Evolutionary conservation across 1,139 yeast species (phyloP).

Genomic region (Taphrina communis): DNA sequence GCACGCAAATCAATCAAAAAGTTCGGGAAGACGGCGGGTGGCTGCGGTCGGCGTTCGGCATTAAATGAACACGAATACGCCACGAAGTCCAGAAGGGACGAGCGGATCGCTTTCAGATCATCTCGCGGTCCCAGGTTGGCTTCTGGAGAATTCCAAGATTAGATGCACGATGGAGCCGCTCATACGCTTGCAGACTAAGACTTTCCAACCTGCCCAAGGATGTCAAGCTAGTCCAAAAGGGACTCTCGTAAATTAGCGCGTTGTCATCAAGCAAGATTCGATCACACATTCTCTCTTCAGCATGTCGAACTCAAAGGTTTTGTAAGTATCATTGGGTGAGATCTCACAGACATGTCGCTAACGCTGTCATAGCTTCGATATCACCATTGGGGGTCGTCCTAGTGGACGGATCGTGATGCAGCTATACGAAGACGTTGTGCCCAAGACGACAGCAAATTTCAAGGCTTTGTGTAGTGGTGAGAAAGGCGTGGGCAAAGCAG

Average conservation of each 20-base stretch:
- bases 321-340: not conserved
- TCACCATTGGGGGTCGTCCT: conserved; percentile 64
- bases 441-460: conserved; percentile 93
- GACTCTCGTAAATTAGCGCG: no score
- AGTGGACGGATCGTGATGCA: conserved; percentile 75
- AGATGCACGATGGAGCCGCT: conserved; percentile 13
- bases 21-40: not conserved
- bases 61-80: not conserved
- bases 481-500: conserved; percentile 78
- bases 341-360: not conserved
- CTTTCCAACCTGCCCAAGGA: no score
- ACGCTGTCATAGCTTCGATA: conserved; percentile 57
- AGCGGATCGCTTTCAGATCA: no score
- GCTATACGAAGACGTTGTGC: conserved; percentile 60
- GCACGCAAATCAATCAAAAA: not conserved
- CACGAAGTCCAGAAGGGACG: no score
- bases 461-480: conserved; percentile 90
- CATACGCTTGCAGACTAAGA: no score
- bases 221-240: no score
- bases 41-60: conserved; percentile 1
- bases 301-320: conserved; percentile 26
- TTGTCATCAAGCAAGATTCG: no score
- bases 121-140: not conserved
- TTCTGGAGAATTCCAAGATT: conserved; percentile 21
- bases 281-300: conserved; percentile 6